Evolutionary conservation across 176 grass and related monocot genomes (phyloP), one percentile per base, ranked within the genome.

Genomic region (Phoenix dactylifera): DNA sequence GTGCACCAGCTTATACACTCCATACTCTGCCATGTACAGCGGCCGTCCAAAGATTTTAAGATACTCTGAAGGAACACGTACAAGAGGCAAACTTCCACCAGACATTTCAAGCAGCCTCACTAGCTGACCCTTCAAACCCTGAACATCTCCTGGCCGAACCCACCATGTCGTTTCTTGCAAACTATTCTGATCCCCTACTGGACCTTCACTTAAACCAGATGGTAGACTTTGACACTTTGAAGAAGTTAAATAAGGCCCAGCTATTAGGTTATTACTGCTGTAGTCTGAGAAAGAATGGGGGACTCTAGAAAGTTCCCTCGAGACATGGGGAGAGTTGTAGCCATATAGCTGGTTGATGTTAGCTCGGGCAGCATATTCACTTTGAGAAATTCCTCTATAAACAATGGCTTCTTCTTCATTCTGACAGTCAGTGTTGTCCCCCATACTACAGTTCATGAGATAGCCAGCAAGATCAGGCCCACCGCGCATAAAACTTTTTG

Each of bases 51-150:
- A 89, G 63, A 89, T 68, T 39, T 85, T 89, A 26, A 76, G 65
- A 76, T 89, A 89, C 51, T 89, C 86, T 22, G 81, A 75, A 73
- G 86, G 86, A 58, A 89, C 56, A 57, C 86, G 82, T 35, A 79
- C 74, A 72, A 89, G 82, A 59, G 82, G 82, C 58, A 89, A 67
- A 66, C 78, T 82, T 44, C 86, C 86, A 62, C 82, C 86, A 65
- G 78, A 85, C 67, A 85, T 72, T 61, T 89, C 81, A 57, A 89
- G 80, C 49, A 89, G 30, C 9, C 63, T 76, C 63, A 85, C 63
- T 22, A 89, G 32, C 58, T 89, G 82, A 70, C 86, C 82, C 67
- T 89, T 89, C 67, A 89, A 76, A 19, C 86, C 86, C 52, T 89
- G 78, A 62, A 89, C 62, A 77, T 85, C 82, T 58, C 86, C 86